Conservation (phyloP, 164 flowering plant genomes). For the Vitis rupestris region DNA sequence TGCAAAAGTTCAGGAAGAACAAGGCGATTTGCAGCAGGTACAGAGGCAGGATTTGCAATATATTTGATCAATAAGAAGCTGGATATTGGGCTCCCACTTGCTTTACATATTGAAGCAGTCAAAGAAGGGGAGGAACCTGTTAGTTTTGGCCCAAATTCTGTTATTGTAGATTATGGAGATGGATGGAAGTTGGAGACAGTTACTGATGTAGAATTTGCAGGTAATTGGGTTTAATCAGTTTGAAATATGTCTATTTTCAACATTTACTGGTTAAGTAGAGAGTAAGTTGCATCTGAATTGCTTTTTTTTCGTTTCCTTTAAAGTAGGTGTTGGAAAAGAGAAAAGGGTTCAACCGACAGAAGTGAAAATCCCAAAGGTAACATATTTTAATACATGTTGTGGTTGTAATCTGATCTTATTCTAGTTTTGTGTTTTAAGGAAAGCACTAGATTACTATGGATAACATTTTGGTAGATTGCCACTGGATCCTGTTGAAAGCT, state of each 20-base stretch:
- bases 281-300: not conserved
- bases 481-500: no score
- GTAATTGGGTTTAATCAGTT: slow-evolving; percentile 5
- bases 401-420: no score
- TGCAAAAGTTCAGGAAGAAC: slow-evolving; percentile 42
- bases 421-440: no score
- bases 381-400: not conserved
- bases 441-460: no score
- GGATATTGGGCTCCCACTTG: slow-evolving; percentile 28
- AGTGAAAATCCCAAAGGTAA: slow-evolving; percentile 7
- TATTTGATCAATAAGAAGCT: slow-evolving; percentile 55
- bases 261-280: not conserved
- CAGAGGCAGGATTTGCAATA: slow-evolving; percentile 72
- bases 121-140: slow-evolving; percentile 83
- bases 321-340: slow-evolving; percentile 17
- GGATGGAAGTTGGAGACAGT: slow-evolving; percentile 81
- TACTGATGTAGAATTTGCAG: slow-evolving; percentile 30
- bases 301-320: not conserved
- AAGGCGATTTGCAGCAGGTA: slow-evolving; percentile 70
- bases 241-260: not conserved
- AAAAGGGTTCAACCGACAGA: not conserved
- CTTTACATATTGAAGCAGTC: slow-evolving; percentile 58
- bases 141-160: slow-evolving; percentile 64
- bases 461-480: no score
- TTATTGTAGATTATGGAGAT: slow-evolving; percentile 61